Base-by-base conservation (phyloP, 2,329 filamentous ascomycete species). In the Nigrospora sphaerica region DNA sequence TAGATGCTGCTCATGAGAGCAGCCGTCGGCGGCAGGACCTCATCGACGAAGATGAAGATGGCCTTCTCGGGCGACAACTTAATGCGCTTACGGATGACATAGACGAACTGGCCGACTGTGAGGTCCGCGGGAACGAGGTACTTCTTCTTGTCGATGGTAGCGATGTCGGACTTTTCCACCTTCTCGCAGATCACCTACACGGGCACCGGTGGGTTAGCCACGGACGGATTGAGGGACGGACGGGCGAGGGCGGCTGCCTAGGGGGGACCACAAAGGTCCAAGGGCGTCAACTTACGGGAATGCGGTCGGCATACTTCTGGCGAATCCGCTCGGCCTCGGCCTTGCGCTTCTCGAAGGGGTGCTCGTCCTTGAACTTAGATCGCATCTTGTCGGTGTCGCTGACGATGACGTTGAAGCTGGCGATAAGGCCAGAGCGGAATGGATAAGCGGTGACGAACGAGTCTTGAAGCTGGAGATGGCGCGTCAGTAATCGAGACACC, bases 351-450 rank as follows among this genome's bases (percentile, higher is more conserved):
- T 97, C 93, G 70, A 97, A 97, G 62, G 89, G 90, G 72, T 97
- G 93, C 83, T 97, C 93, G 85, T 98, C 93, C 90, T 98, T 98
- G 74, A 98, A 98, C 83, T 97, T 97, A 79, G 89, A 95, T 68
- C 91, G 87, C 90, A 96, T 96, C 58, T 65, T 88, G 78, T 65
- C 64, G 66, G 67, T 45, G 42, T n/a, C 13, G 34, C 17, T 36
- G 34, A 36, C 17, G 16, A 44, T 38, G 45, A 39, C 40, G 45
- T 43, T 47, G 39, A 6, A 36, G 32, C 14, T 34, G 14, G 23
- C 32, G 34, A 36, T n/a, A 36, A n/a, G 34, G 34, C 23, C 23
- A 28, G 23, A 28, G 23, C 23, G 34, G 17, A 36, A 45, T 39
- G 36, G 16, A 32, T 38, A 23, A 37, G 4, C 6, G 36, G 17